These are phyloP conservation scores for Pittosporum tobira DNA, from an alignment of 129 eudicot species.

Conservation along the genomic window DNA sequence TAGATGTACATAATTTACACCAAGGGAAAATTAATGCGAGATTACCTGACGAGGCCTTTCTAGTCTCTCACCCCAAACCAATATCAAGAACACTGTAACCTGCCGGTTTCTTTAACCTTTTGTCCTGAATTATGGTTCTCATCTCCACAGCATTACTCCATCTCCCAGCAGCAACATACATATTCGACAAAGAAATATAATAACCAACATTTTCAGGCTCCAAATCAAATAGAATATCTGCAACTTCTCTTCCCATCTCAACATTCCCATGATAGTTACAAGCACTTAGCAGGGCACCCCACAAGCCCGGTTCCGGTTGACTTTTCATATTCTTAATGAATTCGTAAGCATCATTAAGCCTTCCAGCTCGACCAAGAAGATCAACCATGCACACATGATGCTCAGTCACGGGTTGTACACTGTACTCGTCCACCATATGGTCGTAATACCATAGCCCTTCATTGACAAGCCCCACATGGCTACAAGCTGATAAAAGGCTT, in stretches of 20 bases:
- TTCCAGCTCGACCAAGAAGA: constrained; percentile 51
- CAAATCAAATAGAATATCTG: constrained; percentile 39
- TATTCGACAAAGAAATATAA: constrained; percentile 47
- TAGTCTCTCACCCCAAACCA: constrained; percentile 17
- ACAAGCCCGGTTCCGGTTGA: constrained; percentile 43
- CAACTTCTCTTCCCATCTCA: constrained; percentile 60
- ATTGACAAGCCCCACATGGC: constrained; percentile 47
- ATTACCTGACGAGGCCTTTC: background rate
- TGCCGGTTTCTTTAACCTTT: constrained; percentile 31
- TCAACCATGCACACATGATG: constrained; percentile 64
- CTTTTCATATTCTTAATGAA: constrained; percentile 23
- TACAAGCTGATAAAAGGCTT: constrained; percentile 59
- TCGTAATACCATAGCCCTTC: constrained; percentile 35
- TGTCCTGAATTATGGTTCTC: constrained; percentile 31
- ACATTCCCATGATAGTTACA: constrained; percentile 55
- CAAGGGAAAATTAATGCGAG: too few relatives aligned
- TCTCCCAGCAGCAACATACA: constrained; percentile 52
- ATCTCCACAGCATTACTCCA: constrained; percentile 61
- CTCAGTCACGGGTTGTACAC: constrained; percentile 35
- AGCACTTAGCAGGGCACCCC: constrained; percentile 72
- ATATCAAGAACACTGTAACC: constrained; percentile 48
- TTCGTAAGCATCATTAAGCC: constrained; percentile 44
- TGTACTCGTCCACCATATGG: constrained; percentile 31
- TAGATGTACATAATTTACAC: too few relatives aligned
- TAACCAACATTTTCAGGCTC: constrained; percentile 51